phyloP scores from a whole-genome alignment of 1,139 yeast genomes.

The Nakaseomyces kungkrabaensis region DNA sequence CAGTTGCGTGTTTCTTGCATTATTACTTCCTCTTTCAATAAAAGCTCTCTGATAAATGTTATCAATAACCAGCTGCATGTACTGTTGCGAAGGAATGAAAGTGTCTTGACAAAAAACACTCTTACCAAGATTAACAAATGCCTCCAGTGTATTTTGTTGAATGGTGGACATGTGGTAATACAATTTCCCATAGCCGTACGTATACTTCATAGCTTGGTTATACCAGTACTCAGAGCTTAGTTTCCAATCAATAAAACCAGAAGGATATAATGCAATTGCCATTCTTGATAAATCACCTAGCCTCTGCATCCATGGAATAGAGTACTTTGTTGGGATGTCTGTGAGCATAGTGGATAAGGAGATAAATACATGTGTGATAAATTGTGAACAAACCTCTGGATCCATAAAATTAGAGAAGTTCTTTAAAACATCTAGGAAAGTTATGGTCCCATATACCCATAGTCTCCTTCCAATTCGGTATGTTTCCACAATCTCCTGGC shows the following conservation, averaged over 20 bases:
- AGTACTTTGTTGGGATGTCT: constrained; percentile 36
- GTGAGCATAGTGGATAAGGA: constrained; percentile 40
- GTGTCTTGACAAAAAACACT: constrained; percentile 72
- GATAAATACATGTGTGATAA: constrained; percentile 33
- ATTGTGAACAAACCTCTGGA: constrained; percentile 35
- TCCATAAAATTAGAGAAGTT: constrained; percentile 48
- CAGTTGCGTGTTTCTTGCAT: constrained; percentile 24
- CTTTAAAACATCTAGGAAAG: constrained; percentile 67
- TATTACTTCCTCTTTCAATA: constrained; percentile 30
- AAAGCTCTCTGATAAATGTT: constrained; percentile 65
- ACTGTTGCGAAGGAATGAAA: constrained; percentile 71
- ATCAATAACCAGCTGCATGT: constrained; percentile 64
- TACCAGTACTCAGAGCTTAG: constrained; percentile 73
- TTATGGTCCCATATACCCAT: constrained; percentile 81
- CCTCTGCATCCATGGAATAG: constrained; percentile 72
- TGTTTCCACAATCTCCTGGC: constrained; percentile 62
- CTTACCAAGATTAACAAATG: constrained; percentile 67
- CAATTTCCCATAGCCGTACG: constrained; percentile 70
- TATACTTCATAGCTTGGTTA: constrained; percentile 54
- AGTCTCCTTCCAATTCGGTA: constrained; percentile 67
- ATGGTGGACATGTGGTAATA: constrained; percentile 79
- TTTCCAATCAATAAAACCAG: constrained; percentile 74
- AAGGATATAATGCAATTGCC: constrained; percentile 74
- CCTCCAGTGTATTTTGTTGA: constrained; percentile 70
- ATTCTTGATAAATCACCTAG: constrained; percentile 70